Percentiles rank a stretch among this genome's conserved stretches.
Conservation (phyloP, 805 yeast genomes). For the Komagataella populi region DNA sequence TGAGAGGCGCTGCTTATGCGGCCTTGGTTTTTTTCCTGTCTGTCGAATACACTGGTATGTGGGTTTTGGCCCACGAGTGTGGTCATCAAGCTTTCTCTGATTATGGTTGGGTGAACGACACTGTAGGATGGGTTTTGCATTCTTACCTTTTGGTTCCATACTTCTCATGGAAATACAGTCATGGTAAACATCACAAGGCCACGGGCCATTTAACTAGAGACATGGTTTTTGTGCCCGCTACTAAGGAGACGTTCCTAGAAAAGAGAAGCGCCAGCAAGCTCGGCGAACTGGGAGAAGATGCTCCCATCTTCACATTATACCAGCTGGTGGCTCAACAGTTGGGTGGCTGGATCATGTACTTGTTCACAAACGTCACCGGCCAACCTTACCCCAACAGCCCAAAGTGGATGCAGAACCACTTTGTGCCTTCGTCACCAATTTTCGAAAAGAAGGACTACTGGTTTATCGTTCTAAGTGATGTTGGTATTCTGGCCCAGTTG, state of each 20-base stretch:
- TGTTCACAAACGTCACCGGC: slow-evolving; percentile 64
- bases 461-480: slow-evolving; percentile 58
- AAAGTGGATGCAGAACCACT: slow-evolving; percentile 45
- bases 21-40: slow-evolving; percentile 42
- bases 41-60: slow-evolving; percentile 60
- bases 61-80: slow-evolving; percentile 88
- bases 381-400: slow-evolving; percentile 39
- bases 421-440: slow-evolving; percentile 58
- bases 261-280: slow-evolving; percentile 15
- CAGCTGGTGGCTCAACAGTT: slow-evolving; percentile 52
- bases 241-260: slow-evolving; percentile 40
- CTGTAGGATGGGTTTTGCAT: slow-evolving; percentile 76
- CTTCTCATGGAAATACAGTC: slow-evolving; percentile 78
- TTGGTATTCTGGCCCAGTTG: slow-evolving; percentile 48
- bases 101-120: slow-evolving; percentile 58
- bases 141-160: slow-evolving; percentile 71
- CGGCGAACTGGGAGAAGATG: slow-evolving; percentile 54
- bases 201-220: slow-evolving; percentile 76
- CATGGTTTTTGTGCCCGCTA: slow-evolving; percentile 73
- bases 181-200: slow-evolving; percentile 83
- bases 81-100: slow-evolving; percentile 82
- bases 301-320: slow-evolving; percentile 54
- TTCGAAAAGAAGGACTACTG: slow-evolving; percentile 63
- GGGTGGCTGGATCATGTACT: slow-evolving; percentile 64
- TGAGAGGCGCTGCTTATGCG: slow-evolving; percentile 48